Base-by-base conservation (phyloP, 73 alveolate genomes). In the Durusdinium trenchii region DNA sequence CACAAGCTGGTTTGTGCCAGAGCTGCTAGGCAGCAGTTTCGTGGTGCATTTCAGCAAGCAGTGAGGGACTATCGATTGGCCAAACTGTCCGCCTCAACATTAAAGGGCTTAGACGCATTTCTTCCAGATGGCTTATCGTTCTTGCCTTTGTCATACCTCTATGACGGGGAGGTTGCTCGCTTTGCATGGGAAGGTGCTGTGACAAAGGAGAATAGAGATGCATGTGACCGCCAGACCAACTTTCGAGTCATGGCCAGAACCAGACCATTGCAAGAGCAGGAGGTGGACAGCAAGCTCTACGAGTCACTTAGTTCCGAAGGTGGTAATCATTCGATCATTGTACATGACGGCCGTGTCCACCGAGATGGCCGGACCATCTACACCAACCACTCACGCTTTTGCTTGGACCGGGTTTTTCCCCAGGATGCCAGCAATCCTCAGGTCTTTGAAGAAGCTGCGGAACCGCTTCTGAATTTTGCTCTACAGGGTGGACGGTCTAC, bases 1-100 rank as follows among this genome's bases (percentile, higher is more conserved):
- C 99, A 94, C 67, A 94, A 94, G 99, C 48, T 94, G 91, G 99
- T 94, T 16, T 94, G 99, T 51, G 99, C 99, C 12, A 81, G 99
- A 2, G 99, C 99, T 7, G 99, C 99, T 46, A 54, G 98, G 36
- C 87, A 78, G 30, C 98, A 91, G 57, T 91, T 91, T 54, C 90
- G 90, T 30, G 98, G 89, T 16, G 98, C 98, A 54, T 91, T 91
- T 35, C 98, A 91, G 82, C 76, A 71, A n/a, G 98, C 98, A 3
- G 98, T 91, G 32, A 51, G 89, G 50, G 98, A 91, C 45, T 91
- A 91, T 43, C 87, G 98, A 30, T 76, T 87, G 54, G 98, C 98
- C 78, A 91, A 69, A 45, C 60, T 69, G 86, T 32, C 79, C n/a
- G 98, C 98, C 14, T 54, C 85, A 3, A 91, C 89, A 30, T 71